These are phyloP conservation scores for Leccinum obscurum DNA, from an alignment of 768 basidiomycete genomes.

Conservation along the genomic window DNA sequence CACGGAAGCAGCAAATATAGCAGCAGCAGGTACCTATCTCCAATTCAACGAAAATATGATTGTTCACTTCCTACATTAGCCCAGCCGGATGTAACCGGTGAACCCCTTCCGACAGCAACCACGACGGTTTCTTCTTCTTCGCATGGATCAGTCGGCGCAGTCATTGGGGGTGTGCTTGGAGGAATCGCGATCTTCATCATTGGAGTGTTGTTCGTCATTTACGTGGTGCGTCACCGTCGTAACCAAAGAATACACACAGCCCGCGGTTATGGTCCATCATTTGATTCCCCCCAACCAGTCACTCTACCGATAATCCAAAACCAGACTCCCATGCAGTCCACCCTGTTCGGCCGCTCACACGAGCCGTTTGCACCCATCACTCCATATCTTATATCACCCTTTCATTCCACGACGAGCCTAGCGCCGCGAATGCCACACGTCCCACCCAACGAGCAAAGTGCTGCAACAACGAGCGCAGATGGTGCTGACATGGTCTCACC, in stretches of 20 bases:
- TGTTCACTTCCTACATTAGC: conserved; percentile 2
- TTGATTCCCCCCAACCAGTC: neutral
- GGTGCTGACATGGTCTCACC: conserved; percentile 25
- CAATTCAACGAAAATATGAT: neutral
- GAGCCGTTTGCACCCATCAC: neutral
- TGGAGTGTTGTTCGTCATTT: conserved; percentile 14
- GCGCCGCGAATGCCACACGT: neutral
- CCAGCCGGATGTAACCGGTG: conserved; percentile 18
- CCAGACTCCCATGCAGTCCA: neutral
- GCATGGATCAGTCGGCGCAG: conserved; percentile 8
- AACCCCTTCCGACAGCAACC: conserved; percentile 9
- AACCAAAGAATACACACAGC: neutral
- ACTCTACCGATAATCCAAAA: neutral
- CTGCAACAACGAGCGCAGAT: conserved; percentile 12
- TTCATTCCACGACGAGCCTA: conserved; percentile 16
- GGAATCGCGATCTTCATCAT: conserved; percentile 15
- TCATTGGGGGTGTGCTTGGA: conserved; percentile 27
- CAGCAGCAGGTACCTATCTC: conserved; percentile 11
- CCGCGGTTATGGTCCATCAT: neutral
- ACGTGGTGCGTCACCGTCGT: conserved; percentile 13
- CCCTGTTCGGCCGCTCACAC: neutral
- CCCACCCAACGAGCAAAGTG: neutral
- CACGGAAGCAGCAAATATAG: conserved; percentile 9
- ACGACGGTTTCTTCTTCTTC: conserved; percentile 12
- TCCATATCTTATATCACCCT: conserved; percentile 5